phyloP scores from a whole-genome alignment of 2,329 filamentous ascomycete species.

The Penicillium brevicompactum region DNA sequence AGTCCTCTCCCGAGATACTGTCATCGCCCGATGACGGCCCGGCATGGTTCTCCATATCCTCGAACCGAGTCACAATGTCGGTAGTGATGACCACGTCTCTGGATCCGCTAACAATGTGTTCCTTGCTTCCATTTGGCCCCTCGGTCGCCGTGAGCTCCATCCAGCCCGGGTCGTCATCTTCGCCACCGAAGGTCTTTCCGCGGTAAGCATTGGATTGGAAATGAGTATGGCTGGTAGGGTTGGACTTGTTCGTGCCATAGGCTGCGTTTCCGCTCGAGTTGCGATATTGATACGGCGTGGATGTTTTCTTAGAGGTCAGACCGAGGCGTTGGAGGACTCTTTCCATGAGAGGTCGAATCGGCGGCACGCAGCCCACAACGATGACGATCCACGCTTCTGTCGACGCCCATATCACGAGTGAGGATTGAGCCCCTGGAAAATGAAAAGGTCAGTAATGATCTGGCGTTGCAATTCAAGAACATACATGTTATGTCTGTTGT shows the following conservation, averaged over 20 bases:
- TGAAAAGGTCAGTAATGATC: not conserved
- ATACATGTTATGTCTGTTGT: constrained; percentile 19
- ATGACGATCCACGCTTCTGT: constrained; percentile 24
- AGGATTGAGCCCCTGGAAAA: constrained; percentile 11
- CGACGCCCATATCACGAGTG: constrained; percentile 21
- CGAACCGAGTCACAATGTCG: constrained; percentile 9
- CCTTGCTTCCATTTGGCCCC: constrained; percentile 1
- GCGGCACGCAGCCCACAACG: constrained; percentile 22
- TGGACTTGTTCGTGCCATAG: constrained; percentile 4
- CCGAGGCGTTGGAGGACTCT: constrained; percentile 11
- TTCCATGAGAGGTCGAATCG: constrained; percentile 19
- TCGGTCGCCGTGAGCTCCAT: constrained; percentile 3
- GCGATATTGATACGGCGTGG: not conserved
- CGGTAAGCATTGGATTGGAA: constrained; percentile 1
- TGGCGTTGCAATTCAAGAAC: not conserved
- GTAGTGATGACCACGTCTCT: constrained; percentile 8
- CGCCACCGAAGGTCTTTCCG: not conserved
- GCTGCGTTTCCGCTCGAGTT: not conserved
- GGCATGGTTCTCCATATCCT: not conserved
- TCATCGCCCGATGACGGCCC: not conserved
- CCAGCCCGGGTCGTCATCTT: not conserved
- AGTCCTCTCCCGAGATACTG: not conserved
- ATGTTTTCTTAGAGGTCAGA: constrained; percentile 8
- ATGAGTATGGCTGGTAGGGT: not conserved
- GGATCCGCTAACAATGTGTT: constrained; percentile 1